Conservation (phyloP, 2,329 filamentous ascomycete species). For the Fusarium heterosporum region DNA sequence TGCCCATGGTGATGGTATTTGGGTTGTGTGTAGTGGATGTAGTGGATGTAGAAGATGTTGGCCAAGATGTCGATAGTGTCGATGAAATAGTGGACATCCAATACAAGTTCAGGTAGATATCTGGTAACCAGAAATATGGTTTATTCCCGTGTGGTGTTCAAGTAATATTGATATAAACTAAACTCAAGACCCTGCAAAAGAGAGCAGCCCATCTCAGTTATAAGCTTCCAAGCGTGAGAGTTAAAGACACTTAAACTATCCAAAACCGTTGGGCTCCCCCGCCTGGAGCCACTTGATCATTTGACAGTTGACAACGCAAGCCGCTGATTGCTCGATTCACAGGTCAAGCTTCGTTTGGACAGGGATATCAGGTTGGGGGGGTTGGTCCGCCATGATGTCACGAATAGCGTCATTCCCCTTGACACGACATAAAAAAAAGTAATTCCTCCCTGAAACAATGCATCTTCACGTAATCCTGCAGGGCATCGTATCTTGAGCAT, state of each 20-base stretch:
- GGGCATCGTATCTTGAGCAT: neutral
- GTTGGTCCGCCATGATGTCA: constrained; percentile 42
- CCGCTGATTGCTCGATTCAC: constrained; percentile 16
- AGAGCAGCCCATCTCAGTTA: constrained; percentile 7
- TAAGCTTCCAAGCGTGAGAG: constrained; percentile 10
- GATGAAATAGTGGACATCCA: neutral
- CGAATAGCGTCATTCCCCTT: constrained; percentile 32
- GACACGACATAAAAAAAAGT: constrained; percentile 13
- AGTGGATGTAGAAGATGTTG: neutral
- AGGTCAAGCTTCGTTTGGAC: constrained; percentile 19
- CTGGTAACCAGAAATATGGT: neutral
- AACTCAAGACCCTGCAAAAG: neutral
- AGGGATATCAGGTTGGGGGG: constrained; percentile 20
- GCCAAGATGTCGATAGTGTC: neutral
- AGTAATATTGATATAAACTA: neutral
- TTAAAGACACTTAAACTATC: neutral
- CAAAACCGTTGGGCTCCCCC: constrained; percentile 10
- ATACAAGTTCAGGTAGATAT: neutral
- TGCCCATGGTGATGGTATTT: constrained; percentile 28
- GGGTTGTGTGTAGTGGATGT: too few relatives aligned
- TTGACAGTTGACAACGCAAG: neutral
- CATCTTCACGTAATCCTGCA: constrained; percentile 22
- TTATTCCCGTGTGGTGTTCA: neutral
- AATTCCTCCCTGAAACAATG: constrained; percentile 11
- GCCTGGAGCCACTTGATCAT: constrained; percentile 11